These are phyloP conservation scores for Camelina neglecta DNA, from an alignment of 345 rosid species.

Conservation along the genomic window DNA sequence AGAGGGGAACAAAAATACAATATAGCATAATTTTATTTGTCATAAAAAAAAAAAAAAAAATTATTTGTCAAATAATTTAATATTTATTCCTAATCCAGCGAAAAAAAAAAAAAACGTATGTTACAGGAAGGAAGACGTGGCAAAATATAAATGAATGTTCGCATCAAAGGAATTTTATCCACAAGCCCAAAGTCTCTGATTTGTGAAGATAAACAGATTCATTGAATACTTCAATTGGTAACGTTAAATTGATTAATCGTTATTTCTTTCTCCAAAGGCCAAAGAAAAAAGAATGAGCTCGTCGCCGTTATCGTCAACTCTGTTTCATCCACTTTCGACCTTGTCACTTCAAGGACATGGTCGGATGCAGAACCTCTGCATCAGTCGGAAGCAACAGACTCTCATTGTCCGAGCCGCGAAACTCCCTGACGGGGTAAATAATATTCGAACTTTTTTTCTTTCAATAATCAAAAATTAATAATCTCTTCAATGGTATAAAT, in stretches of 20 bases:
- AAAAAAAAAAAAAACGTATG: neutral
- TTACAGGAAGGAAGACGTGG: neutral
- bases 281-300: neutral
- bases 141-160: neutral
- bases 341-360: constrained; percentile 3
- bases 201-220: neutral
- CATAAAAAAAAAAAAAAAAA: too few species aligned
- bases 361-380: neutral
- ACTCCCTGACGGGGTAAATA: constrained; percentile 68
- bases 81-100: too few species aligned
- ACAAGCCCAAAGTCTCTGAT: neutral
- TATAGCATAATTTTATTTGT: too few species aligned
- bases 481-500: neutral
- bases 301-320: constrained; percentile 19
- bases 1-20: too few species aligned
- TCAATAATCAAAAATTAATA: neutral
- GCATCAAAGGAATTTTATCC: neutral
- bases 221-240: too few species aligned
- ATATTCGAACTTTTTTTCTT: neutral
- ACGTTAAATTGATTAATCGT: neutral
- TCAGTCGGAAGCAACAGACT: constrained; percentile 23
- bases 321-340: constrained; percentile 10
- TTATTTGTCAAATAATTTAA: neutral
- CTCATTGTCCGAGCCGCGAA: constrained; percentile 62
- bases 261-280: neutral